Evolutionary conservation across 495 filamentous ascomycete genomes (phyloP), one percentile per base, ranked within the genome.

Genomic region (Aspergillus haitiensis): DNA sequence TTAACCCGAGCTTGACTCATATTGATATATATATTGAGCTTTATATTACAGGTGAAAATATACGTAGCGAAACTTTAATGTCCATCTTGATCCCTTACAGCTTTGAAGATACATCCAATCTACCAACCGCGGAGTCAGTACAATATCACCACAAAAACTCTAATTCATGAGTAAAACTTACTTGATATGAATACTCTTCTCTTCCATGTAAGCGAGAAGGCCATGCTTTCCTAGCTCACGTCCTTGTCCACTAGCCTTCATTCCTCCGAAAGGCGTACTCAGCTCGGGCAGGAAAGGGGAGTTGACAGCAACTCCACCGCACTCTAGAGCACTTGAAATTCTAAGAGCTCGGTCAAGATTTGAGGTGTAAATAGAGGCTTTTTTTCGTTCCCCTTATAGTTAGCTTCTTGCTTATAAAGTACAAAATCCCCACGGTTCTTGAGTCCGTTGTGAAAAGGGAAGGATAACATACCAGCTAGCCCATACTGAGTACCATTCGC

Each of bases 291-390:
- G 21, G 18, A 58, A 58, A 3, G 56, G 56, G 36, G 56, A 58
- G 56, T 58, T 84, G 52, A 84, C 71, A 15, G 74, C 76, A 0
- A 84, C 80, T 55, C 75, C 77, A 1, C 81, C 81, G 27, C 64
- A 63, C 53, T 83, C 78, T 18, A 84, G 62, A 36, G 72, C 64
- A 12, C 67, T 67, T 7, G 80, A 72, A 10, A 82, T 56, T 3
- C 81, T 68, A 52, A 79, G 54, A 0, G 78, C 78, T 11, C 76
- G 70, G 33, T 74, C 75, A 34, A 80, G 69, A 53, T 79, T 73
- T 13, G 69, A 61, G 9, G 79, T 82, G 39, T 58, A 58, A 6
- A 58, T 50, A 10, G 55, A 57, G 5, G 55, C 55, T 58, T 27
- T 27, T 27, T 27, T 27, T 27, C 21, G 21, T 27, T 27, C 21